Percentiles rank a stretch among this genome's conserved stretches.
Conservation (phyloP, 352 stramenopile species). For the Pythium sp. region DNA sequence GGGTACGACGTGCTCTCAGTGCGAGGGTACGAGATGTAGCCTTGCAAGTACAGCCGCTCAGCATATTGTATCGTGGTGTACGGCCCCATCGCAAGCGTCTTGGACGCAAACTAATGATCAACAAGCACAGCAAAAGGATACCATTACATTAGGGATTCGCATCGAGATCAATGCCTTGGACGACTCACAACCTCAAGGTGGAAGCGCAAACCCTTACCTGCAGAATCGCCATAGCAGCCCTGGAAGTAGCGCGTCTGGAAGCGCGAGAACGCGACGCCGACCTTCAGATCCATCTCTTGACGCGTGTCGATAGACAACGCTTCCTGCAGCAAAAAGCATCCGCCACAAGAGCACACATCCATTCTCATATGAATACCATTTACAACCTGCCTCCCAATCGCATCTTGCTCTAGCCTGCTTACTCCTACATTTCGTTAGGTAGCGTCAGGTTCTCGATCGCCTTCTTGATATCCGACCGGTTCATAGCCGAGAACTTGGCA, state of each 20-base stretch:
- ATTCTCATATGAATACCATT: no score
- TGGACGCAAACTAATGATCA: no score
- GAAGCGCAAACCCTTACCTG: no score
- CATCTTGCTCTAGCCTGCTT: not conserved
- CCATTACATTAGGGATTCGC: no score
- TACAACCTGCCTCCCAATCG: not conserved
- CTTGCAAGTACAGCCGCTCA: no score
- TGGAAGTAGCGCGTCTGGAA: constrained; percentile 91
- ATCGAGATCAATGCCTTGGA: no score
- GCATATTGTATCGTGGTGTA: no score
- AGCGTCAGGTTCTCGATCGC: constrained; percentile 56
- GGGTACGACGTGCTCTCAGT: no score
- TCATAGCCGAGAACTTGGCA: constrained; percentile 33
- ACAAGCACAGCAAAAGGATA: no score
- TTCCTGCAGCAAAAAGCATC: constrained; percentile 36
- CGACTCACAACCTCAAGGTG: no score
- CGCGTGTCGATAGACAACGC: constrained; percentile 77
- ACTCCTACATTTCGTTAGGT: constrained; percentile 50
- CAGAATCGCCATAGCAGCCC: constrained; percentile 54
- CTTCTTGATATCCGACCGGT: constrained; percentile 63
- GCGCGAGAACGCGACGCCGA: constrained; percentile 85
- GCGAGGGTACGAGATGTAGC: no score
- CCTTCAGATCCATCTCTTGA: constrained; percentile 76
- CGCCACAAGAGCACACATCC: not conserved
- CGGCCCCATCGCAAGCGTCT: no score